A percentile compares a stretch with the other conserved stretches of the same genome.
Conservation (phyloP, 2,329 filamentous ascomycete species). For the Acrocalymma vagum region DNA sequence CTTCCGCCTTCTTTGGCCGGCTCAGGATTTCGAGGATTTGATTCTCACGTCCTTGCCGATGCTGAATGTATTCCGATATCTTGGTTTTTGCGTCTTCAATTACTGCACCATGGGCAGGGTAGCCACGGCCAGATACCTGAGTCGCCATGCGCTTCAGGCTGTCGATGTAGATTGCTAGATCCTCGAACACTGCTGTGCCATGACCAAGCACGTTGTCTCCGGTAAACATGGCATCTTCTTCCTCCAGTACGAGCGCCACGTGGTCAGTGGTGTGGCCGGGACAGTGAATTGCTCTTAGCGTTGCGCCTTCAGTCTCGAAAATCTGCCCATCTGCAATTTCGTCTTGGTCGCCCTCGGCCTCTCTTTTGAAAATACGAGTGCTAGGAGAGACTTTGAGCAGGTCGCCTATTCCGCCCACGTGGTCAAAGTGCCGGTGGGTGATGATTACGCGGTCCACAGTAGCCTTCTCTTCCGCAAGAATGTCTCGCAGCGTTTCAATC, state of each 20-base stretch:
- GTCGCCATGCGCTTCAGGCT: conserved; percentile 43
- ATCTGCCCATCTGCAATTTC: conserved; percentile 48
- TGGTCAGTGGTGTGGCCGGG: conserved; percentile 46
- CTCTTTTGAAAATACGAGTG: conserved; percentile 51
- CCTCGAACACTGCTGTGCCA: conserved; percentile 51
- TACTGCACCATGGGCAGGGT: conserved; percentile 56
- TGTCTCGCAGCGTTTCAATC: conserved; percentile 68
- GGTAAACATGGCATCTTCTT: conserved; percentile 50
- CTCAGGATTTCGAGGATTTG: conserved; percentile 49
- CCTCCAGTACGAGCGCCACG: conserved; percentile 45
- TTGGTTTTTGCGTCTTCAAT: conserved; percentile 51
- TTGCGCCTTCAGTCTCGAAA: conserved; percentile 51
- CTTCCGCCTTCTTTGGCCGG: conserved; percentile 14
- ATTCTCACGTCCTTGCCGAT: conserved; percentile 48
- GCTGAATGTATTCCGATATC: conserved; percentile 53
- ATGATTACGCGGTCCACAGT: conserved; percentile 63
- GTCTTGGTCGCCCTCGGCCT: conserved; percentile 36
- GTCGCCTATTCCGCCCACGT: conserved; percentile 53
- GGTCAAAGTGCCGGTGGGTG: conserved; percentile 56
- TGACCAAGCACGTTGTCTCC: conserved; percentile 50
- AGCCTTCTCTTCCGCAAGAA: conserved; percentile 71
- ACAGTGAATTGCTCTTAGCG: conserved; percentile 44
- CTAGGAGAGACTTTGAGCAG: conserved; percentile 34
- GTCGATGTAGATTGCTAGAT: conserved; percentile 49
- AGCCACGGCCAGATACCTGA: conserved; percentile 49